phyloP scores from a whole-genome alignment of 2,329 filamentous ascomycete species.

The Pleurostoma richardsiae region DNA sequence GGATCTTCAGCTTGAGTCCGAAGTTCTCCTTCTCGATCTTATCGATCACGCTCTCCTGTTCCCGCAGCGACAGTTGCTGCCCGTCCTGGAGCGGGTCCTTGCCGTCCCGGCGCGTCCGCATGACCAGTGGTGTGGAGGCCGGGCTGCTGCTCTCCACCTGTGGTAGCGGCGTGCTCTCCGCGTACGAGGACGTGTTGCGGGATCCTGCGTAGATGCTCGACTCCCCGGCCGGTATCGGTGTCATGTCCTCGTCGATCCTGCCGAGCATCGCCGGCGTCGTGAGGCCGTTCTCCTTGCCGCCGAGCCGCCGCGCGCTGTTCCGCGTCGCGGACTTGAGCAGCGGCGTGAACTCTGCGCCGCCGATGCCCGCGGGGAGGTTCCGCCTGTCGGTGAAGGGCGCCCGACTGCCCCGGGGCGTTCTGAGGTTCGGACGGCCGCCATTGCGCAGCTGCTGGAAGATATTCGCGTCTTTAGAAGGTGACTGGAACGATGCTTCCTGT shows the following conservation, averaged over 20 bases:
- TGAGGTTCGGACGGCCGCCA: conserved; percentile 54
- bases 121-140: conserved; percentile 75
- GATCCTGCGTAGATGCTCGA: conserved; percentile 66
- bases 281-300: conserved; percentile 57
- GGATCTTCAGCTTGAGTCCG: conserved; percentile 91
- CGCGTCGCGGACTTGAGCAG: conserved; percentile 75
- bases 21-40: conserved; percentile 99
- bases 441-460: conserved; percentile 71
- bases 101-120: conserved; percentile 58
- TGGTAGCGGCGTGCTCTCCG: conserved; percentile 70
- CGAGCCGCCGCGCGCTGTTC: conserved; percentile 62
- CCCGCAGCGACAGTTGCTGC: conserved; percentile 84
- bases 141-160: conserved; percentile 74
- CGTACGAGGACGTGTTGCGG: conserved; percentile 55
- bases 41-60: conserved; percentile 94
- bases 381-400: conserved; percentile 66
- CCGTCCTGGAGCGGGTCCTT: conserved; percentile 74
- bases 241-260: conserved; percentile 66
- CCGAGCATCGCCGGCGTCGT: conserved; percentile 66
- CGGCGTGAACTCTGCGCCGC: conserved; percentile 84
- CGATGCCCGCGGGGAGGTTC: conserved; percentile 62
- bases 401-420: conserved; percentile 67
- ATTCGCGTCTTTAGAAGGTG: conserved; percentile 71
- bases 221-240: conserved; percentile 68
- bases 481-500: conserved; percentile 81